phyloP scores from a whole-genome alignment of 2,329 filamentous ascomycete species.

The Pseudogymnoascus sp. region DNA sequence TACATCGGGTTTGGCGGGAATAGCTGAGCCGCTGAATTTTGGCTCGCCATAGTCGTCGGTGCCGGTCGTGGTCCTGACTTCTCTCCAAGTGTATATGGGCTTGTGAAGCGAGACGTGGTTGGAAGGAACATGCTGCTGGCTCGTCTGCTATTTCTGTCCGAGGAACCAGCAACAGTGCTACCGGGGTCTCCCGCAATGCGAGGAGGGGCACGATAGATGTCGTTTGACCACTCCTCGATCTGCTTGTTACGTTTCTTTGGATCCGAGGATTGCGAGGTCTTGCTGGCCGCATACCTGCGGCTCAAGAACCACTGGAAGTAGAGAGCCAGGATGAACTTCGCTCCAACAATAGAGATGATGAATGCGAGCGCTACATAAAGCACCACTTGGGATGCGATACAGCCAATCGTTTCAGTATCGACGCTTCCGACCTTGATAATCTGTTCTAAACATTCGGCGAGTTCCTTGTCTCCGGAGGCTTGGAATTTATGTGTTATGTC shows the following conservation, averaged over 20 bases:
- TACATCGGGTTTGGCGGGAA: conserved; percentile 67
- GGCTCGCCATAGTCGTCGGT: conserved; percentile 93
- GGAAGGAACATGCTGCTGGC: conserved; percentile 71
- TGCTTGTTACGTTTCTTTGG: conserved; percentile 80
- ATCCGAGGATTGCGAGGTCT: conserved; percentile 74
- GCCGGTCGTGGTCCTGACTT: conserved; percentile 42
- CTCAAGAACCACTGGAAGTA: conserved; percentile 96
- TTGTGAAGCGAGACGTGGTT: conserved; percentile 89
- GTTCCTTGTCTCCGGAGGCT: conserved; percentile 65
- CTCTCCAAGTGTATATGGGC: conserved; percentile 66
- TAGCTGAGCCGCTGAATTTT: conserved; percentile 62
- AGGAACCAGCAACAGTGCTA: conserved; percentile 50
- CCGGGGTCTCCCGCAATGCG: conserved; percentile 69
- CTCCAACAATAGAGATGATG: conserved; percentile 79
- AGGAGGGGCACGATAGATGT: conserved; percentile 88
- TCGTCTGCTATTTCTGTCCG: conserved; percentile 70
- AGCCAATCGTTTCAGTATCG: conserved; percentile 92
- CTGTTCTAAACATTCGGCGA: conserved; percentile 81
- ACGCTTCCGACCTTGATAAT: conserved; percentile 94
- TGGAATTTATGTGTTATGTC: conserved; percentile 89
- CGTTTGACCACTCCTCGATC: conserved; percentile 96
- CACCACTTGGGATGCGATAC: conserved; percentile 94
- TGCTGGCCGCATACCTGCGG: conserved; percentile 73
- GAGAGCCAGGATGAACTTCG: conserved; percentile 82
- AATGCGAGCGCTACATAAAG: conserved; percentile 88